Evolutionary conservation across 345 rosid species (phyloP).

Genomic region (Microthlaspi erraticum): DNA sequence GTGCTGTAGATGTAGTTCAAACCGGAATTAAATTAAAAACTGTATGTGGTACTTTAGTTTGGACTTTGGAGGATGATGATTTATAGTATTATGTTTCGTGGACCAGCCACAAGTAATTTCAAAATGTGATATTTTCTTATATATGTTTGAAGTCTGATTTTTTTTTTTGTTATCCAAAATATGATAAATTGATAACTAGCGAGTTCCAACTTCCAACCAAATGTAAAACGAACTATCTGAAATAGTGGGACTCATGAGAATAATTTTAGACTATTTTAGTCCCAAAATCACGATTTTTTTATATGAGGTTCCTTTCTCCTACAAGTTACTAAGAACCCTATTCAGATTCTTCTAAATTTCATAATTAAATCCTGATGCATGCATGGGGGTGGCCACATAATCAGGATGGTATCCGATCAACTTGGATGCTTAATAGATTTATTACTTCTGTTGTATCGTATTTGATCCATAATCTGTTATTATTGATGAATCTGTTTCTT

Average conservation of each 20-base stretch:
- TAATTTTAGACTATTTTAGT: conserved; percentile 23
- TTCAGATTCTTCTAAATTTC: conserved; percentile 34
- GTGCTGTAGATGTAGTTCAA: neutral
- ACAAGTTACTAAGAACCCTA: conserved; percentile 37
- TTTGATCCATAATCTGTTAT: neutral
- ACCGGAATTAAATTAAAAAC: neutral
- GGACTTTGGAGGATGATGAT: neutral
- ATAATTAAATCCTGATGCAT: conserved; percentile 19
- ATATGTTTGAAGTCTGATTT: neutral
- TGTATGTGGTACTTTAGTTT: neutral
- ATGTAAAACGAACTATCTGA: conserved; percentile 13
- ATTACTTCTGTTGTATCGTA: neutral
- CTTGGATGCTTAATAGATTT: conserved; percentile 2
- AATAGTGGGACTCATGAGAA: conserved; percentile 21
- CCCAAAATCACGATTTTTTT: conserved; percentile 5
- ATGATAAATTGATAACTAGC: neutral
- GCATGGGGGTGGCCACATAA: conserved; percentile 20
- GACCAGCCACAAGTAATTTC: neutral
- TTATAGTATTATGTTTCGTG: neutral
- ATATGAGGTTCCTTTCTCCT: conserved; percentile 5
- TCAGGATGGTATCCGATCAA: conserved; percentile 1
- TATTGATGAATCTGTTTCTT: neutral
- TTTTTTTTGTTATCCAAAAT: neutral
- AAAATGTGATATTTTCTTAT: no score
- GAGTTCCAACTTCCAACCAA: conserved; percentile 10